Base-by-base conservation (phyloP, 2,329 filamentous ascomycete species). In the Aspergillus ustus region DNA sequence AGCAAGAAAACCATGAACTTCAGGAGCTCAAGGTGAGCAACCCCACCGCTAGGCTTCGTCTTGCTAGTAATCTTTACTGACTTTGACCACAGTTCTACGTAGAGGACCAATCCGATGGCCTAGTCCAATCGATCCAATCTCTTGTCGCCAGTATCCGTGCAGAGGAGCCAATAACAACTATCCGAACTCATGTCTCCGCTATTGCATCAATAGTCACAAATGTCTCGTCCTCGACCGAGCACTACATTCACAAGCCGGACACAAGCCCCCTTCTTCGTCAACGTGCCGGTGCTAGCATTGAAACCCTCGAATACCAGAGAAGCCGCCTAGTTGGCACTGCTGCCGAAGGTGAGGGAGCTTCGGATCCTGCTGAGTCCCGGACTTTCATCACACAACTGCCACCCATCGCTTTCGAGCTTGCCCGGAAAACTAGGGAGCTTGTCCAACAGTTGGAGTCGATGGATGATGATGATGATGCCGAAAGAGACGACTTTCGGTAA, bases 381-480 rank as follows among this genome's bases (percentile, higher is more conserved):
- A 81, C 82, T 71, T 89, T 89, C 81, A 89, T 85, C 58, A 88
- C 90, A 74, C 88, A 86, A 29, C 79, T 96, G 54, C 91, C 91
- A 11, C 91, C 91, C 2, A 88, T 95, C 67, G 91, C 91, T n/a
- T 96, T 96, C 76, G 90, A 92, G 77, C 90, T 94, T 72, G 92
- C 91, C 7, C 84, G 90, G 62, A 90, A 93, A 77, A 91, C 90
- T 55, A 95, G 94, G 81, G 91, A 91, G 73, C 79, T 92, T 62
- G 85, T 87, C 11, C 75, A 82, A 25, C 75, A 80, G 37, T 75
- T 84, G 34, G 82, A 84, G 56, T 70, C 72, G 4, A 67, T 76
- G 57, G 71, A 77, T 31, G 66, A 71, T 28, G 66, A 71, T 28
- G 71, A 66, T 17, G 73, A 71, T 11, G 13, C 43, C 20, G 72